Evolutionary conservation across 352 stramenopile genomes (phyloP), one percentile per base, ranked within the genome.

Genomic region (Peronospora belbahrii): DNA sequence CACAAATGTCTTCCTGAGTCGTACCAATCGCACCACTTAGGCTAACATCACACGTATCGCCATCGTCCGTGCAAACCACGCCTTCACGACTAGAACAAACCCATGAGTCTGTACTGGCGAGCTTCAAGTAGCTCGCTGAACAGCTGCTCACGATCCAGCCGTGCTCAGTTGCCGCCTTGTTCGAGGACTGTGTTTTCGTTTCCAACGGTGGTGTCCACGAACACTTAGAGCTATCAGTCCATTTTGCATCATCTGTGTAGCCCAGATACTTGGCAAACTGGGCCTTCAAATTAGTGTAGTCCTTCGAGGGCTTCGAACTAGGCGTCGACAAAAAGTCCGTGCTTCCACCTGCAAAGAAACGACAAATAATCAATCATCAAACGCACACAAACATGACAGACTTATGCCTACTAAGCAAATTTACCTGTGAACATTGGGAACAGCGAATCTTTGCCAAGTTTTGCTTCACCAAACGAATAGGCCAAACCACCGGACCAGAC

Each of bases 391-490:
- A 18, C n/a, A n/a, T 41, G 19, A 11, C 23, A 40, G 32, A 20
- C 28, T 11, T 37, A 23, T 23, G 4, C 11, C 34, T 19, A 28
- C 19, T 14, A 2, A 23, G 0, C 6, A 19, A 56, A 20, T 2
- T 19, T 59, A 88, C 79, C 80, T 37, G 61, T 88, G 34, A 93
- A 88, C 72, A 93, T 88, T 1, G 81, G 81, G 41, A 87, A 93
- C 22, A 74, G 54, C 9, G 82, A 88, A 37, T 75, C 76, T 13
- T 42, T 55, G 6, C 60, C 55, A 30, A 94, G 61, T 41, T 87
- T 90, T 4, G 82, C 82, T 75, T 94, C 65, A 48, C 82, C 82
- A 48, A 85, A 94, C 35, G 82, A 91, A 42, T 94, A 94, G 19
- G 80, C 82, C 25, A 89, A 47, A 42, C 82, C 82, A 35, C 82